Conservation (phyloP, 2,329 filamentous ascomycete species). For the Penicillium sp. region DNA sequence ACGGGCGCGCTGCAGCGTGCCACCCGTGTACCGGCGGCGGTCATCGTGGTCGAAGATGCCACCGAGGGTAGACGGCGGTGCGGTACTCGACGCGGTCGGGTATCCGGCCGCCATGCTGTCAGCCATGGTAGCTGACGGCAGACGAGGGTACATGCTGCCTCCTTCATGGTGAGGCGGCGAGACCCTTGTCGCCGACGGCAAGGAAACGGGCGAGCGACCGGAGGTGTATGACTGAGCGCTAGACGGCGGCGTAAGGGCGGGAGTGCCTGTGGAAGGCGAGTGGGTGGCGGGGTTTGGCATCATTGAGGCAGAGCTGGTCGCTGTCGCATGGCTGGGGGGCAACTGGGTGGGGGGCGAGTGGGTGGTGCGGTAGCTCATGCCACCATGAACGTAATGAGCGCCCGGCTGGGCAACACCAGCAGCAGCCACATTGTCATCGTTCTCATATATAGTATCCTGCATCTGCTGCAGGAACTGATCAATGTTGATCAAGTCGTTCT, state of each 20-base stretch:
- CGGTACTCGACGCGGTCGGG: constrained; percentile 45
- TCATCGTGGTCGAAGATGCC: constrained; percentile 53
- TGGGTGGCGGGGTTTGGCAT: constrained; percentile 36
- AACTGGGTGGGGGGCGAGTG: constrained; percentile 47
- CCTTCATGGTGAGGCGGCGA: constrained; percentile 42
- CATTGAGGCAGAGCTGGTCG: constrained; percentile 33
- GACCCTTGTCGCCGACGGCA: no score
- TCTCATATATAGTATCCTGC: constrained; percentile 92
- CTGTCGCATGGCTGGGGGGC: constrained; percentile 35
- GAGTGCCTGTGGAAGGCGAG: constrained; percentile 47
- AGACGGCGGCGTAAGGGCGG: constrained; percentile 54
- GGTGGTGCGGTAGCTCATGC: constrained; percentile 47
- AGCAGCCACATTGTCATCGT: constrained; percentile 68
- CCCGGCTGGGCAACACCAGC: constrained; percentile 69
- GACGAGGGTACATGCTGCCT: constrained; percentile 54
- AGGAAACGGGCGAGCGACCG: constrained; percentile 52
- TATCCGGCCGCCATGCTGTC: constrained; percentile 47
- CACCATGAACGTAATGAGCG: constrained; percentile 53
- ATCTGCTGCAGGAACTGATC: constrained; percentile 93
- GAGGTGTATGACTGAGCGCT: constrained; percentile 58
- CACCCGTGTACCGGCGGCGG: constrained; percentile 54
- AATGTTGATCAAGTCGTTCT: constrained; percentile 86
- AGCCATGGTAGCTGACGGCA: constrained; percentile 52
- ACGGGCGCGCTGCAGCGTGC: constrained; percentile 50
- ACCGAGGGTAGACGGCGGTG: constrained; percentile 52